These are phyloP conservation scores for Clonostachys solani DNA, from an alignment of 2,329 filamentous ascomycete genomes.

Conservation along the genomic window DNA sequence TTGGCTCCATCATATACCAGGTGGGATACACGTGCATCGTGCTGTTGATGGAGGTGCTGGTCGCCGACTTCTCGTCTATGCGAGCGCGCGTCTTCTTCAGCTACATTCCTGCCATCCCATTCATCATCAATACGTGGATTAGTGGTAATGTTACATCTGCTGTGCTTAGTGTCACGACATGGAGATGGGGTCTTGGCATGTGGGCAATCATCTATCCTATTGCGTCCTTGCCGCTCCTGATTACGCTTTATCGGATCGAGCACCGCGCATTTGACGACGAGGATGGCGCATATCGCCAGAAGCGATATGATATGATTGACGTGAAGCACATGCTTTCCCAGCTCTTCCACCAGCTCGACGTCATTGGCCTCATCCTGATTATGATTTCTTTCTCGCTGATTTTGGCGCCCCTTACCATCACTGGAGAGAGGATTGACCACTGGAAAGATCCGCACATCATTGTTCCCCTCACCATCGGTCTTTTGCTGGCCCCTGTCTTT, in stretches of 20 bases:
- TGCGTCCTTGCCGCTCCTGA: conserved; percentile 48
- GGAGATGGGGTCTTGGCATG: conserved; percentile 63
- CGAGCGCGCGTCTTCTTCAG: conserved; percentile 57
- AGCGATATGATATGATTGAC: not conserved
- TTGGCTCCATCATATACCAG: conserved; percentile 51
- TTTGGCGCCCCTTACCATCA: conserved; percentile 48
- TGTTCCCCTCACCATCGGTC: conserved; percentile 43
- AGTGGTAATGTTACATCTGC: conserved; percentile 50
- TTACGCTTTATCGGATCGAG: conserved; percentile 29
- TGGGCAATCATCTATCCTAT: conserved; percentile 58
- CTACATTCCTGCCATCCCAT: conserved; percentile 56
- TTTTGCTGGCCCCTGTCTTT: conserved; percentile 42
- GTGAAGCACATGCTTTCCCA: not conserved
- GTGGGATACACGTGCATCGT: conserved; percentile 55
- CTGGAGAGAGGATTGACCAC: conserved; percentile 38
- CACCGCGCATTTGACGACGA: conserved; percentile 8
- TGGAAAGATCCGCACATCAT: conserved; percentile 49
- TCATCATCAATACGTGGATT: conserved; percentile 60
- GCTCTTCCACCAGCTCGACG: conserved; percentile 53
- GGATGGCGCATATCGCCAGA: not conserved
- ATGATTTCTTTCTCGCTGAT: conserved; percentile 41
- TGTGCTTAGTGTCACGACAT: conserved; percentile 43
- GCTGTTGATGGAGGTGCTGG: conserved; percentile 54
- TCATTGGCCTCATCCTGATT: conserved; percentile 40
- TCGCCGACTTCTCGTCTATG: conserved; percentile 57